Evolutionary conservation across 805 yeast genomes (phyloP).

Genomic region (Zygoascus tannicola): DNA sequence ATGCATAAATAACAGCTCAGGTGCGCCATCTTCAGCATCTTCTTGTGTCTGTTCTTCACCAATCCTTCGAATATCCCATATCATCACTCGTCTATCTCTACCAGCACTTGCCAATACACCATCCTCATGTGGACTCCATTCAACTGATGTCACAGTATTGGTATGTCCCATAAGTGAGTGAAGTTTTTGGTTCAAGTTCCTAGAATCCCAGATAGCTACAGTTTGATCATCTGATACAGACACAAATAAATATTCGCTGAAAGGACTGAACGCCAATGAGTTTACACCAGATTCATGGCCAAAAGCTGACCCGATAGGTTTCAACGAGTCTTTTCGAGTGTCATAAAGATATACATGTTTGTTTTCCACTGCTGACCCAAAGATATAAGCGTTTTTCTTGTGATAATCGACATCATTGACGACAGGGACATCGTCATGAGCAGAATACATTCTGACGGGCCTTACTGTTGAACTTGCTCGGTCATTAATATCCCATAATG

Average conservation of each 20-base stretch:
- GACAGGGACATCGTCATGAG: constrained; percentile 8
- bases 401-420: constrained; percentile 65
- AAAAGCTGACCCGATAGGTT: constrained; percentile 29
- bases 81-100: constrained; percentile 58
- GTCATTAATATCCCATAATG: constrained; percentile 54
- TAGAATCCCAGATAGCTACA: constrained; percentile 66
- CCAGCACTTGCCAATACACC: constrained; percentile 47
- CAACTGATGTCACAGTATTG: constrained; percentile 45
- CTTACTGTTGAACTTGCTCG: constrained; percentile 9
- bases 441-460: constrained; percentile 5
- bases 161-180: constrained; percentile 62
- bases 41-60: constrained; percentile 45
- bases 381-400: constrained; percentile 33
- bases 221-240: constrained; percentile 73
- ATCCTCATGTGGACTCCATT: constrained; percentile 44
- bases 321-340: constrained; percentile 33
- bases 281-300: constrained; percentile 58
- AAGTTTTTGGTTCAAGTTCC: constrained; percentile 50
- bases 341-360: constrained; percentile 53
- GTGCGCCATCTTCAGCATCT: constrained; percentile 56
- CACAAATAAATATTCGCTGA: constrained; percentile 44
- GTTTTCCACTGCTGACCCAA: constrained; percentile 71
- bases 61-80: constrained; percentile 64
- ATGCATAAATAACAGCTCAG: constrained; percentile 69
- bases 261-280: constrained; percentile 57